Evolutionary conservation across 148 eudicot species (phyloP).

Genomic region (Rhododendron vialii): DNA sequence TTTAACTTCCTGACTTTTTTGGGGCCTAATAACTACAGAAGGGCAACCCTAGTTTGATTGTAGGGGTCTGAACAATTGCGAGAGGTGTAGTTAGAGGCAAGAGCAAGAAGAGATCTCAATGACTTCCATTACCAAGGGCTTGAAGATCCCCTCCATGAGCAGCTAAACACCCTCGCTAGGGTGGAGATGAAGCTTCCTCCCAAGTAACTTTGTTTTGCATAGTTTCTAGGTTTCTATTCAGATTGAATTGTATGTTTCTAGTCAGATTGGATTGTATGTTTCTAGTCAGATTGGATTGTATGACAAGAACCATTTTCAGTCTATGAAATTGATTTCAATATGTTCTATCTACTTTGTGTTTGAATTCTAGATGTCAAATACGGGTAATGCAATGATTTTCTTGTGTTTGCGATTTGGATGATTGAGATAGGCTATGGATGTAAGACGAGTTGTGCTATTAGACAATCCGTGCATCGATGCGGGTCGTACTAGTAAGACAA

Average conservation of each 20-base stretch:
- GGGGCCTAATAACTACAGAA: background rate
- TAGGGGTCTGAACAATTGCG: background rate
- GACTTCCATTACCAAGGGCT: background rate
- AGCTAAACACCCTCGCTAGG: background rate
- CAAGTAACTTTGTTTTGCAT: background rate
- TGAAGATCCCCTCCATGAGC: background rate
- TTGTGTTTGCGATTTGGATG: background rate
- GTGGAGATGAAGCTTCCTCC: conserved; percentile 1
- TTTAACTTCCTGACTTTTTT: background rate
- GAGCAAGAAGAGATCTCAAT: background rate
- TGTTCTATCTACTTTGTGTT: background rate
- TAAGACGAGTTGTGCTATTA: background rate
- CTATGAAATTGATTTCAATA: background rate
- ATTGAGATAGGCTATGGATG: background rate
- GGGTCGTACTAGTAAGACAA: background rate
- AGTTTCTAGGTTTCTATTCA: background rate
- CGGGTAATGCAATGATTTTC: background rate
- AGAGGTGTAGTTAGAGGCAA: background rate
- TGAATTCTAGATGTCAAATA: background rate
- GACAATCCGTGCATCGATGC: background rate
- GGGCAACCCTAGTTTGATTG: background rate
- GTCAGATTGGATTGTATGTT: background rate
- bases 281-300: background rate
- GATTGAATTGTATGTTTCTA: background rate
- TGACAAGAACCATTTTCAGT: background rate